These are phyloP conservation scores for Colletotrichum navitas DNA, from an alignment of 2,329 filamentous ascomycete species.

Conservation along the genomic window DNA sequence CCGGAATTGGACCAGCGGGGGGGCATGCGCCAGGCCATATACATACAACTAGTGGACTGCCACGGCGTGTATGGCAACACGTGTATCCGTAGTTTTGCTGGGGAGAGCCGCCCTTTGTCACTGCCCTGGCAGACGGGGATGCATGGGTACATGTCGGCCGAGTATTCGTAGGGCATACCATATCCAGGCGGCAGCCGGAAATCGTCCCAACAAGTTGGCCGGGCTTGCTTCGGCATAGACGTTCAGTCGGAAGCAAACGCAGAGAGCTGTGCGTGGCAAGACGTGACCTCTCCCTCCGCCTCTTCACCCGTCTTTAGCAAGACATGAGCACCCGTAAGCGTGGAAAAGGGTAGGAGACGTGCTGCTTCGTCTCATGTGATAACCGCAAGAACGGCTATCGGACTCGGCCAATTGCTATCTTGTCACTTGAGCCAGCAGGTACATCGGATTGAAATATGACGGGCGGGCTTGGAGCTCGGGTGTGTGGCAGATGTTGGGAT, in stretches of 20 bases:
- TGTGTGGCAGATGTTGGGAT: constrained; percentile 17
- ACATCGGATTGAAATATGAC: constrained; percentile 14
- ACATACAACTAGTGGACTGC: neutral
- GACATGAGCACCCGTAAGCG: neutral
- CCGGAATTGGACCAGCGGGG: constrained; percentile 17
- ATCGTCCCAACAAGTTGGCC: constrained; percentile 39
- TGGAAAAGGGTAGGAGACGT: neutral
- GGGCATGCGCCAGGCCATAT: constrained; percentile 19
- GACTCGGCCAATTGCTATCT: constrained; percentile 33
- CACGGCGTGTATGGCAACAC: constrained; percentile 11
- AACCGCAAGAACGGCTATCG: constrained; percentile 16
- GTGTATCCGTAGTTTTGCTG: constrained; percentile 9
- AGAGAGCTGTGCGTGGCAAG: constrained; percentile 6
- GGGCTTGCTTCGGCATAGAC: constrained; percentile 31
- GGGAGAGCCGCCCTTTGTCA: constrained; percentile 30
- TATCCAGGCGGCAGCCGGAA: constrained; percentile 21
- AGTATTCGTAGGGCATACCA: constrained; percentile 14
- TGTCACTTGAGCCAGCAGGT: constrained; percentile 7
- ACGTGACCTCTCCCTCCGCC: neutral
- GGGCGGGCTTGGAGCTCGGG: constrained; percentile 23
- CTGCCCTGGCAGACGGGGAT: constrained; percentile 32
- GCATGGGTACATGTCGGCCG: constrained; percentile 24
- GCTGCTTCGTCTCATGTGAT: constrained; percentile 6
- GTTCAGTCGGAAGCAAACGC: constrained; percentile 17
- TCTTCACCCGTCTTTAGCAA: neutral